A percentile compares a stretch with the other conserved stretches of the same genome.
phyloP scores from a whole-genome alignment of 78 protist species.

The Diacronema lutheri region DNA sequence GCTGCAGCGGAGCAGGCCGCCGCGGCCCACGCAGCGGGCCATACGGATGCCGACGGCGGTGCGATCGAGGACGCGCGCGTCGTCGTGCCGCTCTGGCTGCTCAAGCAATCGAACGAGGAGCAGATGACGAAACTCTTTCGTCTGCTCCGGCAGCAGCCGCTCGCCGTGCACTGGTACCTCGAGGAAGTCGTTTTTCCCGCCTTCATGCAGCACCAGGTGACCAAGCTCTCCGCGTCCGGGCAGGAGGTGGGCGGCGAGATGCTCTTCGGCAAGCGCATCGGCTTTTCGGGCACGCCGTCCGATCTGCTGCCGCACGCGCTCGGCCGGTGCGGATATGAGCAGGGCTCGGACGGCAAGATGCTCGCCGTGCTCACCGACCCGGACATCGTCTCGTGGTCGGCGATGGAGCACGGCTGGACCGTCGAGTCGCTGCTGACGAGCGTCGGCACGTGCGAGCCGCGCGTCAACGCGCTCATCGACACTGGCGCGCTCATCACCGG shows the following conservation, averaged over 20 bases:
- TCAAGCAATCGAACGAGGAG: constrained; percentile 23
- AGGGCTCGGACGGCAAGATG: constrained; percentile 52
- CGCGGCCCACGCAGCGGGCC: not conserved
- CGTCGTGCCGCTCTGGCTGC: constrained; percentile 11
- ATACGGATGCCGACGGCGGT: not conserved
- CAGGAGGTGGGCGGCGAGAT: constrained; percentile 49
- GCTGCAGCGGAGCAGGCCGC: not conserved
- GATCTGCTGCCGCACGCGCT: constrained; percentile 50
- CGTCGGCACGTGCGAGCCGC: constrained; percentile 34
- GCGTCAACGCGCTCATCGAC: constrained; percentile 60
- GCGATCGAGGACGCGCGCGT: not conserved
- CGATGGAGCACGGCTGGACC: constrained; percentile 16
- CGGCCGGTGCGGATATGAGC: constrained; percentile 52
- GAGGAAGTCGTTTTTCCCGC: constrained; percentile 38
- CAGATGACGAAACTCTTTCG: constrained; percentile 38
- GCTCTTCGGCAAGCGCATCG: constrained; percentile 50
- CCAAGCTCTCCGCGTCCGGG: constrained; percentile 43
- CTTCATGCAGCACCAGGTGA: constrained; percentile 19
- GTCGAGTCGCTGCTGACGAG: not conserved
- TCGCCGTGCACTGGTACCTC: constrained; percentile 26
- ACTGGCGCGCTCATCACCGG: constrained; percentile 69
- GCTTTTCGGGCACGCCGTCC: constrained; percentile 61
- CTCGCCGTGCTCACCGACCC: constrained; percentile 29
- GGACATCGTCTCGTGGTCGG: not conserved
- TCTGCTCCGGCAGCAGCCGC: constrained; percentile 21